Conservation (phyloP, 2,329 filamentous ascomycete genomes). For the Paecilomyces dactylethromorphus region DNA sequence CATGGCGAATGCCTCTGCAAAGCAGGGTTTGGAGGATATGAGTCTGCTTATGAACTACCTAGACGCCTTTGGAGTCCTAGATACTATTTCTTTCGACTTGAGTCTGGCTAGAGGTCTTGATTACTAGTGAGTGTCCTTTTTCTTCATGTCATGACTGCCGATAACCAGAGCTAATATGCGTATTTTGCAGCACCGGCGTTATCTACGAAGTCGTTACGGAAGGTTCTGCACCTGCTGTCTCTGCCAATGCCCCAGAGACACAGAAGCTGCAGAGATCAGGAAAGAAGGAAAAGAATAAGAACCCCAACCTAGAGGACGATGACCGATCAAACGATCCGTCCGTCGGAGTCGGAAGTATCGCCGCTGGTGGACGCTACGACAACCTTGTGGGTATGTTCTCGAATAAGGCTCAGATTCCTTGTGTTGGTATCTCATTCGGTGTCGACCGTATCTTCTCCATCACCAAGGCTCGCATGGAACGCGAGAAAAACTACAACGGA, state of each 20-base stretch:
- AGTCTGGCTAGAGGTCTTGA: conserved; percentile 86
- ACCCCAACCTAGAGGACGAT: conserved; percentile 50
- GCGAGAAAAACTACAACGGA: conserved; percentile 46
- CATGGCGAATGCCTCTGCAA: conserved; percentile 65
- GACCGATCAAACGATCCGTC: conserved; percentile 74
- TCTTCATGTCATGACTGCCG: not conserved
- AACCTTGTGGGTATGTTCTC: conserved; percentile 92
- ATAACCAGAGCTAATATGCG: not conserved
- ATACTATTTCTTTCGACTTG: conserved; percentile 80
- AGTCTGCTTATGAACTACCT: conserved; percentile 74
- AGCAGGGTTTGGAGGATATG: conserved; percentile 76
- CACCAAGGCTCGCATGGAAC: conserved; percentile 68
- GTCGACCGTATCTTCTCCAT: conserved; percentile 95
- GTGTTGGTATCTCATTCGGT: conserved; percentile 85
- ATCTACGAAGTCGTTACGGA: conserved; percentile 88
- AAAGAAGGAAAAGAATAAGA: conserved; percentile 44
- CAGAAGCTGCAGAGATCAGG: conserved; percentile 26
- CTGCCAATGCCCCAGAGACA: conserved; percentile 33
- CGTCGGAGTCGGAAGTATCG: conserved; percentile 78
- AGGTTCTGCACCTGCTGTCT: conserved; percentile 56
- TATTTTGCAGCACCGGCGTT: conserved; percentile 59
- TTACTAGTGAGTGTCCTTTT: conserved; percentile 54
- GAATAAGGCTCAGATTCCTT: conserved; percentile 78
- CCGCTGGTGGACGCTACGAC: conserved; percentile 86
- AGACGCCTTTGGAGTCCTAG: conserved; percentile 65